Evolutionary conservation across 139 green algal genomes (phyloP), one percentile per base, ranked within the genome.

Genomic region (Axilococcus clingmanii): DNA sequence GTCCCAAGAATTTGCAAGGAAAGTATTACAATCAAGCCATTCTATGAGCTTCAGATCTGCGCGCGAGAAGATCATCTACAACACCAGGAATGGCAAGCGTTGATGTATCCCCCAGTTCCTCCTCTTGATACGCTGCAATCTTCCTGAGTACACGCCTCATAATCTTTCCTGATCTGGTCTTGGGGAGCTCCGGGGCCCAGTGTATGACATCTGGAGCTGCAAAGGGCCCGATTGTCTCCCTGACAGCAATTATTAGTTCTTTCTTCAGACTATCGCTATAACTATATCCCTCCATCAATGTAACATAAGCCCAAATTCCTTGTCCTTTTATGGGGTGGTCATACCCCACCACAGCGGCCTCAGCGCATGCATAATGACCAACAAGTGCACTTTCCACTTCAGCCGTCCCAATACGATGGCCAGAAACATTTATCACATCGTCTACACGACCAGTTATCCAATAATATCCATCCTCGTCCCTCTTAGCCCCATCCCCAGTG

Each of bases 261-360:
- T 82, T 81, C 35, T 77, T 74, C 54, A 94, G 65, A 14, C 62
- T 57, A 24, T 83, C 74, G 29, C 38, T 40, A 19, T 60, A 62
- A 27, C 71, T 59, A 3, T 63, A 50, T 19, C 68, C 71, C 5
- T 88, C 72, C 25, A 82, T 74, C 11, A 97, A 71, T 3, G 81
- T 93, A 4, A 98, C 87, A 55, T 85, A 99, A 2, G 89, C 90
- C 58, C 97, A 99, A 55, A 99, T 93, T 33, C 69, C 82, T 62
- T 89, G 73, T 43, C 90, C 91, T 77, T 96, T 96, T 55, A 96
- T 76, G 14, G 71, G 45, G 58, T 97, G 91, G 25, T 95, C 84
- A 17, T 90, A 54, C 6, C 55, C 57, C 25, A 96, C 89, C 25
- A 98, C 91, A 0, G 91, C 91, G 3, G 91, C 91, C 69, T 98